phyloP scores from a whole-genome alignment of 148 eudicot species.

The Oxyria digyna region DNA sequence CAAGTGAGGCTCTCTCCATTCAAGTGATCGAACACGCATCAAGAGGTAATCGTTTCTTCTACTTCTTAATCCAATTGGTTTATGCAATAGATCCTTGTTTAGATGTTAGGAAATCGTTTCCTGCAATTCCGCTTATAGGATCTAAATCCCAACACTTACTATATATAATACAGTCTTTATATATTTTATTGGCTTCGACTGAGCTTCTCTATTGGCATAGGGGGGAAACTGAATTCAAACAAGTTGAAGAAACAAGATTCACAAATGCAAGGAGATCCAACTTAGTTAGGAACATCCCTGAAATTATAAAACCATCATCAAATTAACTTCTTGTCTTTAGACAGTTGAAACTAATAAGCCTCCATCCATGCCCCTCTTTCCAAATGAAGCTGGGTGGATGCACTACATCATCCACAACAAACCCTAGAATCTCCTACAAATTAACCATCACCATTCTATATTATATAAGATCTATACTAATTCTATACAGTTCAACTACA shows the following conservation, averaged over 20 bases:
- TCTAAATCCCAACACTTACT: too few species aligned
- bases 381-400: not conserved
- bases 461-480: conserved; percentile 1
- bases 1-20: too few species aligned
- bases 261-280: conserved; percentile 3
- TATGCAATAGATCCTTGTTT: too few species aligned
- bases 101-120: too few species aligned
- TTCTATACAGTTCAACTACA: conserved; percentile 1
- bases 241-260: not conserved
- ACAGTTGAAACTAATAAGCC: not conserved
- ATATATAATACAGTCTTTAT: too few species aligned
- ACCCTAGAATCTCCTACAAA: not conserved
- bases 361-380: not conserved
- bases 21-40: too few species aligned
- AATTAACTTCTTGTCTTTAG: not conserved
- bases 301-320: not conserved
- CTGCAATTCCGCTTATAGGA: too few species aligned
- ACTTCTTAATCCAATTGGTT: too few species aligned
- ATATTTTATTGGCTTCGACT: too few species aligned
- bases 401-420: not conserved
- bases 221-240: not conserved
- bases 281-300: not conserved
- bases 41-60: too few species aligned
- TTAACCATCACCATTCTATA: not conserved
- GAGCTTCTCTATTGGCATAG: too few species aligned